phyloP scores from a whole-genome alignment of 164 flowering plant species.

The Saururus chinensis region DNA sequence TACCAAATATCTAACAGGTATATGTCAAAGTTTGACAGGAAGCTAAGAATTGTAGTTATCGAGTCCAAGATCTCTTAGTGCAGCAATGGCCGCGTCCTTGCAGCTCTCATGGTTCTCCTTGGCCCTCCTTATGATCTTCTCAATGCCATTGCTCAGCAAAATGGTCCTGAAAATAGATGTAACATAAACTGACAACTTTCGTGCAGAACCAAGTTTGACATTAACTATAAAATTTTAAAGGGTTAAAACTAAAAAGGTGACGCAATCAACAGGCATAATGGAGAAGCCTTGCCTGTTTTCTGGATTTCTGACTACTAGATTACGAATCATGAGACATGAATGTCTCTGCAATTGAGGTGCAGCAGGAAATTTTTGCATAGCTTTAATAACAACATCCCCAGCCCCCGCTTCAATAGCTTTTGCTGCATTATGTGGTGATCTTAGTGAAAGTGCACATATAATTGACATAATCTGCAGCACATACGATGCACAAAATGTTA shows the following conservation, averaged over 20 bases:
- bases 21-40: not conserved
- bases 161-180: conserved; percentile 36
- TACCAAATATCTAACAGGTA: not conserved
- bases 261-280: not conserved
- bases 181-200: not conserved
- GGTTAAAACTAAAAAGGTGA: not conserved
- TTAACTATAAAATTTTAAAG: too few relatives aligned
- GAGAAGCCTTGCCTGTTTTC: conserved; percentile 62
- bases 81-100: conserved; percentile 76
- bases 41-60: conserved; percentile 49
- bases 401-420: conserved; percentile 88
- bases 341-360: conserved; percentile 66
- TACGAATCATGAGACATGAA: conserved; percentile 86
- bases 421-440: conserved; percentile 81
- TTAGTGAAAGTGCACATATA: conserved; percentile 51
- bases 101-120: conserved; percentile 68
- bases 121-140: conserved; percentile 69
- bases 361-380: conserved; percentile 71
- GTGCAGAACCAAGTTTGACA: not conserved
- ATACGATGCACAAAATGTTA: not conserved
- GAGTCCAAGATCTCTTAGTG: conserved; percentile 85
- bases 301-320: conserved; percentile 74
- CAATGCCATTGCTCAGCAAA: conserved; percentile 67
- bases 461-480: conserved; percentile 68
- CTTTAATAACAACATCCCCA: conserved; percentile 78